Evolutionary conservation across 768 basidiomycete species (phyloP).

Genomic region (Pleurotus cornucopiae): DNA sequence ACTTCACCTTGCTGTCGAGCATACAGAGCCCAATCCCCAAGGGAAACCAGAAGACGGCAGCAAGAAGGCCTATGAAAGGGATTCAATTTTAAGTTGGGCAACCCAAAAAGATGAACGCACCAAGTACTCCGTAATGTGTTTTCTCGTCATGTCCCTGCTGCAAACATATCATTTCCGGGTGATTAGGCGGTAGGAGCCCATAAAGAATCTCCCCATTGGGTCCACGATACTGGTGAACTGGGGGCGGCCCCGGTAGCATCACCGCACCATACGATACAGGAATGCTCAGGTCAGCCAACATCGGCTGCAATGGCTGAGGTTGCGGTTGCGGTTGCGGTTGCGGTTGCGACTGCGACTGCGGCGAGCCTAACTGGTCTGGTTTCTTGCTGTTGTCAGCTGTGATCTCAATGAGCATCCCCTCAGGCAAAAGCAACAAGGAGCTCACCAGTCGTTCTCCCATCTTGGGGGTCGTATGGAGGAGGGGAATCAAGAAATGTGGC

Average conservation of each 20-base stretch:
- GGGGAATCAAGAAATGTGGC: constrained; percentile 30
- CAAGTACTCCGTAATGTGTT: constrained; percentile 67
- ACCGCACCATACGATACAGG: constrained; percentile 25
- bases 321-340: too few relatives aligned
- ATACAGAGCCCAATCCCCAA: constrained; percentile 75
- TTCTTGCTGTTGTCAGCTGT: too few relatives aligned
- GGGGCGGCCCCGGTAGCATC: constrained; percentile 26
- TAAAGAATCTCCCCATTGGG: constrained; percentile 23
- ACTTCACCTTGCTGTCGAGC: constrained; percentile 67
- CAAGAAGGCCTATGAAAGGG: constrained; percentile 56
- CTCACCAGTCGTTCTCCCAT: not conserved
- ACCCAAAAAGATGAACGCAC: constrained; percentile 31
- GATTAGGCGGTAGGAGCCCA: constrained; percentile 64
- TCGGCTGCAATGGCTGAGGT: not conserved
- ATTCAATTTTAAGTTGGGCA: not conserved
- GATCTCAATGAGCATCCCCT: not conserved
- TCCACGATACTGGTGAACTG: constrained; percentile 67
- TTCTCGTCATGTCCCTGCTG: constrained; percentile 62
- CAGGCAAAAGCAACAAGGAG: not conserved
- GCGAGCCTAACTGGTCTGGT: too few relatives aligned
- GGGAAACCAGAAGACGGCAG: constrained; percentile 85
- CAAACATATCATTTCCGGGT: constrained; percentile 85
- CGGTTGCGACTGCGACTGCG: too few relatives aligned
- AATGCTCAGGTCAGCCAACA: not conserved
- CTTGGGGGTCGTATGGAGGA: constrained; percentile 36